A percentile compares a stretch with the other conserved stretches of the same genome.
phyloP scores from a whole-genome alignment of 345 rosid genomes.

The Iberis pinnata region DNA sequence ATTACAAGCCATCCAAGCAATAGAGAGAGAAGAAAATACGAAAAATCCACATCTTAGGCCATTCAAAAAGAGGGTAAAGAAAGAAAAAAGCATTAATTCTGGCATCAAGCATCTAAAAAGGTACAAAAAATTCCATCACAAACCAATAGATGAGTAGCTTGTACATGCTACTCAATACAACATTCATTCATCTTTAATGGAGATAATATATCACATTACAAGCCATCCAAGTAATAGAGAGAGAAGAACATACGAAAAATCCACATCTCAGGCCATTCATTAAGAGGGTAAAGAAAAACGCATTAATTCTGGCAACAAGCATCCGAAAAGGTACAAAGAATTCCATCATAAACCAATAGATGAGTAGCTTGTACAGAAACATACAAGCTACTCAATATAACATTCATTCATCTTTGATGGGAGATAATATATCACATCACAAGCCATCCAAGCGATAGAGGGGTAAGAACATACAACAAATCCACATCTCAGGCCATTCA shows the following conservation, averaged over 20 bases:
- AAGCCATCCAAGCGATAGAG: constrained; percentile 14
- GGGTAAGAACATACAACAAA: constrained; percentile 16
- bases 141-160: constrained; percentile 22
- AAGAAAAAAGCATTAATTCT: constrained; percentile 12
- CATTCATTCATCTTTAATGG: constrained; percentile 11
- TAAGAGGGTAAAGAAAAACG: constrained; percentile 10
- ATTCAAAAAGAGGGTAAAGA: constrained; percentile 25
- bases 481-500: constrained; percentile 20
- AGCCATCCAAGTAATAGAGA: constrained; percentile 15
- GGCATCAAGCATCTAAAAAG: constrained; percentile 12
- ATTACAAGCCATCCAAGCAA: constrained; percentile 20
- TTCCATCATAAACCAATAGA: constrained; percentile 19
- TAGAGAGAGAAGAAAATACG: constrained; percentile 18
- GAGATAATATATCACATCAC: constrained; percentile 14
- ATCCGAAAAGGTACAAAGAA: constrained; percentile 3
- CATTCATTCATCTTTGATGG: constrained; percentile 11
- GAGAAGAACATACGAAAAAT: constrained; percentile 13
- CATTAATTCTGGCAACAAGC: constrained; percentile 18
- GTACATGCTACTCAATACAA: constrained; percentile 10
- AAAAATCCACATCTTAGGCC: constrained; percentile 9
- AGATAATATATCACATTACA: constrained; percentile 17
- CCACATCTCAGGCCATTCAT: constrained; percentile 21
- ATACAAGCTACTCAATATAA: constrained; percentile 11
- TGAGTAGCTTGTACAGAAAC: too few relatives aligned
- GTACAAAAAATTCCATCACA: constrained; percentile 5